Conservation (phyloP, 257 asterid species). For the Solanum commersonii region DNA sequence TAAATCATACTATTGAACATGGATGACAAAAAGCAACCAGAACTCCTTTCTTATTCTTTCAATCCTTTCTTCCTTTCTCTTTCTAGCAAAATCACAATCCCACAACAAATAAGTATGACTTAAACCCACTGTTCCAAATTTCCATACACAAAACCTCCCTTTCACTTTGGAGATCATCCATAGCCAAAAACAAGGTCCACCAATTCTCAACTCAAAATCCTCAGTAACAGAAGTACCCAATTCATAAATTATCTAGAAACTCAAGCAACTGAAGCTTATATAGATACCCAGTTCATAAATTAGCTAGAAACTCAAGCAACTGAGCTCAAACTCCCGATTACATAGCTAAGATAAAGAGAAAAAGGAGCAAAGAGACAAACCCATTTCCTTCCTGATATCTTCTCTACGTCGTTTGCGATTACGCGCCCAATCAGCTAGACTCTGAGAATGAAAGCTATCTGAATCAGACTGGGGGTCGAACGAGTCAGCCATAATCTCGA, state of each 20-base stretch:
- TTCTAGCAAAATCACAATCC: neutral
- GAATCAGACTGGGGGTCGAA: slow-evolving; percentile 24
- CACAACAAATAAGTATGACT: neutral
- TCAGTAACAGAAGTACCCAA: neutral
- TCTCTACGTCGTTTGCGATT: slow-evolving; percentile 40
- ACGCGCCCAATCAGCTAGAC: slow-evolving; percentile 47
- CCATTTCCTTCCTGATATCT: slow-evolving; percentile 28
- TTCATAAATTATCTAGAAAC: neutral
- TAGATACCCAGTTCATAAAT: neutral
- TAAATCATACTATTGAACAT: neutral
- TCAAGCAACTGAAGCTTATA: neutral
- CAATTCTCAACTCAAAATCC: neutral
- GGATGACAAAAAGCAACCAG: neutral
- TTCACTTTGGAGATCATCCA: neutral
- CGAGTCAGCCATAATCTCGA: slow-evolving; percentile 44
- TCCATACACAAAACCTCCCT: neutral
- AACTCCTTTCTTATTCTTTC: neutral
- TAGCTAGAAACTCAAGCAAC: neutral
- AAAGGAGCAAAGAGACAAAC: slow-evolving; percentile 11
- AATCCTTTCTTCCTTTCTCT: neutral
- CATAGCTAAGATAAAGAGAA: neutral
- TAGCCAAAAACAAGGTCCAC: neutral
- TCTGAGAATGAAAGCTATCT: slow-evolving; percentile 12
- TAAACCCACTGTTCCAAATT: neutral
- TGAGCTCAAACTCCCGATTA: neutral